Conservation (phyloP, 192 early-diverging fungal genomes). For the Phycomyces blakesleeanus region DNA sequence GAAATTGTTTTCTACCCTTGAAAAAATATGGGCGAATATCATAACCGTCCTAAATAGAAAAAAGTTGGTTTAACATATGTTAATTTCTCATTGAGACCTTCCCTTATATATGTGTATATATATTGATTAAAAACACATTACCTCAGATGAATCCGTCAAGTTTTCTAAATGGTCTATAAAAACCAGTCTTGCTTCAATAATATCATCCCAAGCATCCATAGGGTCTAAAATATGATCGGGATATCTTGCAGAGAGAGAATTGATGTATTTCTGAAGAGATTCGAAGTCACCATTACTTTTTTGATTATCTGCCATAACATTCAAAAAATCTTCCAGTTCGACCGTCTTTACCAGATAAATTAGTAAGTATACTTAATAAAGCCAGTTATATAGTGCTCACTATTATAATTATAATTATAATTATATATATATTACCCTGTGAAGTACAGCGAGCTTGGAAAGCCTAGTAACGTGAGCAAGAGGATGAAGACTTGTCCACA, state of each 20-base stretch:
- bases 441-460: slow-evolving; percentile 35
- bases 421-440: slow-evolving; percentile 33
- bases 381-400: too few species aligned
- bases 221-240: slow-evolving; percentile 45
- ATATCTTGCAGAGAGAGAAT: slow-evolving; percentile 17
- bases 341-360: slow-evolving; percentile 34
- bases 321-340: slow-evolving; percentile 54
- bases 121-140: not conserved
- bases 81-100: too few species aligned
- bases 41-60: not conserved
- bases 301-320: slow-evolving; percentile 9
- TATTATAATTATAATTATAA: too few species aligned
- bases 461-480: slow-evolving; percentile 40
- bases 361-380: not conserved
- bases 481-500: slow-evolving; percentile 47
- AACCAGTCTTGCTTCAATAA: slow-evolving; percentile 43
- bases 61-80: too few species aligned
- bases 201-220: slow-evolving; percentile 61
- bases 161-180: slow-evolving; percentile 43
- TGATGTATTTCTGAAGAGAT: slow-evolving; percentile 11
- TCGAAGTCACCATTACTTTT: not conserved
- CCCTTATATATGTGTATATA: too few species aligned
- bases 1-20: slow-evolving; percentile 25
- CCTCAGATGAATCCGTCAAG: not conserved
- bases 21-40: slow-evolving; percentile 7